phyloP scores from a whole-genome alignment of 2,329 filamentous ascomycete species.

The Trichoderma breve region DNA sequence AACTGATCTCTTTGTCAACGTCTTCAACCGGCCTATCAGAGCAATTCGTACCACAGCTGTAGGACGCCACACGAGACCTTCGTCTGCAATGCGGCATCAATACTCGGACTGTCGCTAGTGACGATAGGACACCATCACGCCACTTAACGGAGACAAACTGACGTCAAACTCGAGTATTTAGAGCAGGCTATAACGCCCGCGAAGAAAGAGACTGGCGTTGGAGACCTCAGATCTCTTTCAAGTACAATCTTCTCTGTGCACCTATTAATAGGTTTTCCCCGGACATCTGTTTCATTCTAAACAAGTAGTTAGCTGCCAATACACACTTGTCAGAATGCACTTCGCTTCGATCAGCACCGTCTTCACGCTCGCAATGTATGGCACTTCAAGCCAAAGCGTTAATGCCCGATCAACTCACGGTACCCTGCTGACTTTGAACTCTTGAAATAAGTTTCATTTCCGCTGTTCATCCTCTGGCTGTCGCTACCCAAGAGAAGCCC shows the following conservation, averaged over 20 bases:
- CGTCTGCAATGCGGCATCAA: neutral
- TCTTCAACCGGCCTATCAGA: neutral
- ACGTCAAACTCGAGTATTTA: neutral
- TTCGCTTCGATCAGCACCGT: neutral
- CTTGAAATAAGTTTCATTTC: neutral
- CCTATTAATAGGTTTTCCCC: neutral
- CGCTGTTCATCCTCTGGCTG: neutral
- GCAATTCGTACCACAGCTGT: neutral
- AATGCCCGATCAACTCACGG: neutral
- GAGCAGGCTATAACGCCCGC: neutral
- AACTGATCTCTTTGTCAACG: neutral
- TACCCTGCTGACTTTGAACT: neutral
- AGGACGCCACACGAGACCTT: neutral
- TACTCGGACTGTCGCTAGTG: neutral
- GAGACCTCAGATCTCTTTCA: neutral
- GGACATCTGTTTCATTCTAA: neutral
- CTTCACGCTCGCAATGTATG: conserved; percentile 1
- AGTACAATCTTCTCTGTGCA: neutral
- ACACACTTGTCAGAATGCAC: neutral
- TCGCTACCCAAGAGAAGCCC: neutral
- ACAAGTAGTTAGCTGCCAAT: neutral
- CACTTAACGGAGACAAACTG: neutral
- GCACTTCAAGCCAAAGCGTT: neutral
- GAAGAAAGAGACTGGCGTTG: neutral
- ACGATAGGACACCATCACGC: neutral